These are phyloP conservation scores for Globisporangium splendens DNA, from an alignment of 352 stramenopile genomes.

Conservation along the genomic window DNA sequence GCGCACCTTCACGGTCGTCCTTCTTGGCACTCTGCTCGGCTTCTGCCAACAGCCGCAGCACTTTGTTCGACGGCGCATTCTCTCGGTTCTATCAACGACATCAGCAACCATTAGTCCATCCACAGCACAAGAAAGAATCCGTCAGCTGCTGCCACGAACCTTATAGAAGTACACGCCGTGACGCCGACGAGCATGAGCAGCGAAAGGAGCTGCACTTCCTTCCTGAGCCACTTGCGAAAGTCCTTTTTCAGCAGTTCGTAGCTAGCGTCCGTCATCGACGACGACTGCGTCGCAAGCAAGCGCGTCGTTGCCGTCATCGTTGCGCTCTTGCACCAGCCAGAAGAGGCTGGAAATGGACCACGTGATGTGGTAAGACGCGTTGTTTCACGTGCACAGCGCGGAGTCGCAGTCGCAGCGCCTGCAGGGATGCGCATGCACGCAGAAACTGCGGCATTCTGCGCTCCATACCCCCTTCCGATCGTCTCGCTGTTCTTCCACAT, in stretches of 20 bases:
- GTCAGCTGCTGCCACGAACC: conserved; percentile 15
- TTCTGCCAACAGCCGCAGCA: conserved; percentile 43
- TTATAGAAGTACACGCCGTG: conserved; percentile 67
- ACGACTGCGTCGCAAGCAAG: conserved; percentile 8
- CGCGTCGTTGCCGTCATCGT: not conserved
- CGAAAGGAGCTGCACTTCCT: conserved; percentile 44
- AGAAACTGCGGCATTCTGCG: too few relatives aligned
- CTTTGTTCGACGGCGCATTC: conserved; percentile 45
- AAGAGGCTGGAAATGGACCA: too few relatives aligned
- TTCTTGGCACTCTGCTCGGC: conserved; percentile 41
- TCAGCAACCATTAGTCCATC: not conserved
- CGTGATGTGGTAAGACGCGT: too few relatives aligned
- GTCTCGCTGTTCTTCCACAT: too few relatives aligned
- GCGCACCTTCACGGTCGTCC: conserved; percentile 46
- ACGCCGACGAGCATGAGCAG: conserved; percentile 42
- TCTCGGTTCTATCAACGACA: conserved; percentile 58
- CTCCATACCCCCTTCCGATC: not conserved
- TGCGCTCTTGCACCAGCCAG: too few relatives aligned
- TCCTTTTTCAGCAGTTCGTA: conserved; percentile 59
- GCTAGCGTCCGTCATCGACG: not conserved
- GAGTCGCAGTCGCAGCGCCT: too few relatives aligned
- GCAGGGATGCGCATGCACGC: too few relatives aligned
- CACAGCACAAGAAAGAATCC: too few relatives aligned
- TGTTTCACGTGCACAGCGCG: too few relatives aligned
- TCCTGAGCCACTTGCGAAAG: conserved; percentile 57